These are phyloP conservation scores for Agrostemma githago DNA, from an alignment of 148 eudicot genomes.

Conservation along the genomic window DNA sequence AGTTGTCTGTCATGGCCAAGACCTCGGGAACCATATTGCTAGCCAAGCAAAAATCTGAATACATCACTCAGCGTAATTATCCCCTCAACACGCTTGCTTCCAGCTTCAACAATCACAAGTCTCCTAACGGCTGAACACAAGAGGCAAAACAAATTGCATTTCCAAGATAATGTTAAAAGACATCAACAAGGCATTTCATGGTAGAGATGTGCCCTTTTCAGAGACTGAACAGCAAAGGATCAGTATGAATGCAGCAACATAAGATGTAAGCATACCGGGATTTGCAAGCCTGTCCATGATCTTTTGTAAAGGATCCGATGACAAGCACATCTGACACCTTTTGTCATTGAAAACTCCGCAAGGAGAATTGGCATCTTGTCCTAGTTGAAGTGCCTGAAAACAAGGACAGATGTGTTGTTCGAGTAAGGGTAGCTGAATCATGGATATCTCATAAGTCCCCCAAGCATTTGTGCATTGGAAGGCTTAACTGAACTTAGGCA, in stretches of 20 bases:
- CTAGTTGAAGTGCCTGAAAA: conserved; percentile 76
- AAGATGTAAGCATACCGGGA: conserved; percentile 46
- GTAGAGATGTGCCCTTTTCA: neutral
- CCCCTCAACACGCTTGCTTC: conserved; percentile 95
- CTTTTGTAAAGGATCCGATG: conserved; percentile 82
- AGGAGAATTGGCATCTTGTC: conserved; percentile 67
- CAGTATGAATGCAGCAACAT: neutral
- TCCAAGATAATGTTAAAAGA: neutral
- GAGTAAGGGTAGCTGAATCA: conserved; percentile 2
- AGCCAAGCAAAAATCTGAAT: conserved; percentile 73
- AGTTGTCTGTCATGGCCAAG: conserved; percentile 16
- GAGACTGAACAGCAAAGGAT: neutral
- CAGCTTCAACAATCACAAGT: conserved; percentile 91
- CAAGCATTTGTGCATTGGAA: neutral
- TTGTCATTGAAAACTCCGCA: conserved; percentile 56
- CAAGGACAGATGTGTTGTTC: neutral
- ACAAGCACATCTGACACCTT: conserved; percentile 94
- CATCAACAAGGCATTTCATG: neutral
- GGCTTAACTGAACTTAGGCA: neutral
- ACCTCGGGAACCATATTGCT: conserved; percentile 23
- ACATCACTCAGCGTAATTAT: conserved; percentile 75
- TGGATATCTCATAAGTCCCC: neutral
- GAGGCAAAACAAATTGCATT: conserved; percentile 10
- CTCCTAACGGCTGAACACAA: conserved; percentile 69
- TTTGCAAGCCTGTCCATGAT: conserved; percentile 80